phyloP scores from a whole-genome alignment of 148 eudicot species.

The Persicaria maculosa region DNA sequence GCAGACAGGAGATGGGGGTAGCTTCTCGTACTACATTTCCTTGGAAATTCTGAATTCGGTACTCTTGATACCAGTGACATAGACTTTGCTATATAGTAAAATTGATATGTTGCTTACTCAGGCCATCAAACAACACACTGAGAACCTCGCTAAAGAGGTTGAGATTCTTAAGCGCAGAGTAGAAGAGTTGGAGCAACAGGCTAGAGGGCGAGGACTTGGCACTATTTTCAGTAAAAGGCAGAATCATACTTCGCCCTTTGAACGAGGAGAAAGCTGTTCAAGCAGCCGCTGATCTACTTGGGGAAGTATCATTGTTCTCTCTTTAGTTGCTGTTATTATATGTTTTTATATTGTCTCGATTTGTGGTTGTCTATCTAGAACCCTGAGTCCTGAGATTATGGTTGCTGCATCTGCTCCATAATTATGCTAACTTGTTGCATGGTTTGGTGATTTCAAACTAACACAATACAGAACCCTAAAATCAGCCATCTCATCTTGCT shows the following conservation, averaged over 20 bases:
- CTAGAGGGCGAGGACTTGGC: background rate
- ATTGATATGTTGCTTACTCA: background rate
- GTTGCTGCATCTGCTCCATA: background rate
- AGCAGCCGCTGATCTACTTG: constrained; percentile 14
- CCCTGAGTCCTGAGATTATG: background rate
- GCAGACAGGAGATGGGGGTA: constrained; percentile 20
- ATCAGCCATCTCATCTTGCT: too few relatives aligned
- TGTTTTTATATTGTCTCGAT: background rate
- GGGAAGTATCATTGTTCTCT: background rate
- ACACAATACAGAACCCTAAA: too few relatives aligned
- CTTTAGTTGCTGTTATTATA: background rate
- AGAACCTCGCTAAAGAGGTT: constrained; percentile 5
- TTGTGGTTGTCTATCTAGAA: background rate
- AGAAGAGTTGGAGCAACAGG: background rate
- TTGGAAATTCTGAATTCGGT: background rate
- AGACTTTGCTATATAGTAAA: background rate
- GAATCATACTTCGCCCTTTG: background rate
- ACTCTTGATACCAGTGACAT: background rate
- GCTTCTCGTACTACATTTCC: background rate
- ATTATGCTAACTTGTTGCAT: too few relatives aligned
- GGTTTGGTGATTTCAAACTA: too few relatives aligned
- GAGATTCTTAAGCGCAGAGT: constrained; percentile 11
- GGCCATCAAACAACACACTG: constrained; percentile 2
- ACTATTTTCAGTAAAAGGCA: background rate
- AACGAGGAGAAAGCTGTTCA: constrained; percentile 11